Conservation (phyloP, 352 stramenopile species). For the Phytophthora fragariae region DNA sequence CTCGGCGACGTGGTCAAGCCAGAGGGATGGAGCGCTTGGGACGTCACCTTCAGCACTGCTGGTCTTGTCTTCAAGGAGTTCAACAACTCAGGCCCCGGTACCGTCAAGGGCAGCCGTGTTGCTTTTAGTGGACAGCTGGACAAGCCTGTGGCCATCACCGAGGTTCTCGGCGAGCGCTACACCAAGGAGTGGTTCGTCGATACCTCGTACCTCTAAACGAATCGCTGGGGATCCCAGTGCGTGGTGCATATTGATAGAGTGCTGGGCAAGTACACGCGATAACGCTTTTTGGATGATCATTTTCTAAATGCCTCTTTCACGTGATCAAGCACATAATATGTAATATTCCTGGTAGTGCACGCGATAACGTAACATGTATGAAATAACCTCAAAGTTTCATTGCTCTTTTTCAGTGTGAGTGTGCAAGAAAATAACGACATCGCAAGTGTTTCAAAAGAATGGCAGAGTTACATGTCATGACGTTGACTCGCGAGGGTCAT, state of each 20-base stretch:
- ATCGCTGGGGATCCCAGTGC: neutral
- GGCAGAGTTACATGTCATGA: conserved; percentile 3
- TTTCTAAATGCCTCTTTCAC: too few relatives aligned
- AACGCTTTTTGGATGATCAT: too few relatives aligned
- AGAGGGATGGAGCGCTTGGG: neutral
- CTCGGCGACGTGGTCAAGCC: neutral
- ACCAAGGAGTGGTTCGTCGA: neutral
- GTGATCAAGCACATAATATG: too few relatives aligned
- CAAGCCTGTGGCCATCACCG: neutral
- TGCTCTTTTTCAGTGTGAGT: too few relatives aligned
- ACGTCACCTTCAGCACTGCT: neutral
- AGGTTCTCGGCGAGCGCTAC: neutral
- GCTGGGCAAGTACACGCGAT: neutral
- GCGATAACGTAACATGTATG: too few relatives aligned
- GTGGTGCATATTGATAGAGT: neutral
- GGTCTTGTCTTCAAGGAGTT: neutral
- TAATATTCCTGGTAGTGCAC: too few relatives aligned
- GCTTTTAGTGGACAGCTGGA: neutral
- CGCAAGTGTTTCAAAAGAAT: too few relatives aligned
- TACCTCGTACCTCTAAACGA: neutral
- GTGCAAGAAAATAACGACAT: too few relatives aligned
- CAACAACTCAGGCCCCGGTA: neutral
- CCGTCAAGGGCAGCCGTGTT: neutral
- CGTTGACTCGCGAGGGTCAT: conserved; percentile 36
- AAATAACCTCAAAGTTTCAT: too few relatives aligned